Percentiles rank a stretch among this genome's conserved stretches.
Evolutionary conservation across 2,329 filamentous ascomycete genomes (phyloP).

Genomic region (Cadophora sp.): DNA sequence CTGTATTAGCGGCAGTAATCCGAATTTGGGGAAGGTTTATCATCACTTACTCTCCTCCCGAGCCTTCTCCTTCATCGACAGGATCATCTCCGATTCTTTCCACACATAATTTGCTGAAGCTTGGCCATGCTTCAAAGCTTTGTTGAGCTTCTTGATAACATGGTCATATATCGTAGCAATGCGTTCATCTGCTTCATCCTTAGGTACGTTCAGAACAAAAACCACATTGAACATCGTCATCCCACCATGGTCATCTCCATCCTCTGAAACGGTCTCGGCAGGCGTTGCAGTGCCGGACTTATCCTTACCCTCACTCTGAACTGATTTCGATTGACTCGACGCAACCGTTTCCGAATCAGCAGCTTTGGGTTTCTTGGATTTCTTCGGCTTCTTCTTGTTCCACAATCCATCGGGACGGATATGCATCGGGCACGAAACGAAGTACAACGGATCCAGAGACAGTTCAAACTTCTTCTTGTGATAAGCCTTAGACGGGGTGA

Average conservation of each 20-base stretch:
- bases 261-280: slow-evolving; percentile 35
- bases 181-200: slow-evolving; percentile 75
- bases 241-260: slow-evolving; percentile 41
- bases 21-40: background rate
- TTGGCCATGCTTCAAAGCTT: slow-evolving; percentile 91
- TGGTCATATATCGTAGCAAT: slow-evolving; percentile 86
- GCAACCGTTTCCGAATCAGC: slow-evolving; percentile 18
- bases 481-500: slow-evolving; percentile 77
- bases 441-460: slow-evolving; percentile 79
- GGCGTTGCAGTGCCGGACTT: slow-evolving; percentile 39
- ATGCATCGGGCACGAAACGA: slow-evolving; percentile 84
- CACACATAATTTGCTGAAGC: slow-evolving; percentile 89
- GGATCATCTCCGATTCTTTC: slow-evolving; percentile 85
- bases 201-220: slow-evolving; percentile 84
- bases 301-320: slow-evolving; percentile 21
- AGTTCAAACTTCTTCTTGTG: slow-evolving; percentile 86
- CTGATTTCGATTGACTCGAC: slow-evolving; percentile 32
- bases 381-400: slow-evolving; percentile 63
- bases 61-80: slow-evolving; percentile 81
- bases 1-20: slow-evolving; percentile 24
- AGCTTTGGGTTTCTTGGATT: slow-evolving; percentile 46
- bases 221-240: slow-evolving; percentile 99
- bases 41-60: slow-evolving; percentile 63
- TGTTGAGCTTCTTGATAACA: slow-evolving; percentile 90
- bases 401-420: slow-evolving; percentile 80